Evolutionary conservation across 1,139 yeast species (phyloP).

Genomic region (Spathaspora sp.): DNA sequence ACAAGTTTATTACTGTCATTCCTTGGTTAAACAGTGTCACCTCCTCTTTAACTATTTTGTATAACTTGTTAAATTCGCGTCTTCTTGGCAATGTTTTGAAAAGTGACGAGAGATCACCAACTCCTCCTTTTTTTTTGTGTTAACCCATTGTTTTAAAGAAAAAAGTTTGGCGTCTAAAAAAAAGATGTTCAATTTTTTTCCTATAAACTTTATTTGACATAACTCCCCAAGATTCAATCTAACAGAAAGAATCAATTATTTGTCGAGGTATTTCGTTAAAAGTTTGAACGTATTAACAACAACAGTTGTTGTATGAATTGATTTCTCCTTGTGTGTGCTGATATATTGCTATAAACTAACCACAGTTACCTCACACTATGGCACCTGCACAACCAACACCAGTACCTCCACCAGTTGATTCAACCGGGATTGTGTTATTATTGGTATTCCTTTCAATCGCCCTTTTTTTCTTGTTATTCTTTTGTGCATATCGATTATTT

Average conservation of each 20-base stretch:
- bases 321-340: not conserved
- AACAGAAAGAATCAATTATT: not conserved
- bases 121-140: no score
- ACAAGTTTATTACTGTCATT: no score
- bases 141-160: not conserved
- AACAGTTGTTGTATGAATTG: not conserved
- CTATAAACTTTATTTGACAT: no score
- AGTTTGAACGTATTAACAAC: not conserved
- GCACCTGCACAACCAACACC: not conserved
- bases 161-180: no score
- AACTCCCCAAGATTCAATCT: not conserved
- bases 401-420: conserved; percentile 10
- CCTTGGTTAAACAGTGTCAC: no score
- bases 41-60: no score
- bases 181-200: no score
- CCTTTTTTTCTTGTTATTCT: conserved; percentile 15
- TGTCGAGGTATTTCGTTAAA: not conserved
- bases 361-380: conserved; percentile 2
- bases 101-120: no score
- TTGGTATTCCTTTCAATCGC: conserved; percentile 16
- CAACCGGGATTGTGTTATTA: conserved; percentile 15
- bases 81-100: no score
- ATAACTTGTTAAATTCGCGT: no score
- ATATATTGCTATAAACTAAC: no score
- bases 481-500: conserved; percentile 17